Evolutionary conservation across 495 filamentous ascomycete genomes (phyloP), one percentile per base, ranked within the genome.

Genomic region (Staphylotrichum tortipilum): DNA sequence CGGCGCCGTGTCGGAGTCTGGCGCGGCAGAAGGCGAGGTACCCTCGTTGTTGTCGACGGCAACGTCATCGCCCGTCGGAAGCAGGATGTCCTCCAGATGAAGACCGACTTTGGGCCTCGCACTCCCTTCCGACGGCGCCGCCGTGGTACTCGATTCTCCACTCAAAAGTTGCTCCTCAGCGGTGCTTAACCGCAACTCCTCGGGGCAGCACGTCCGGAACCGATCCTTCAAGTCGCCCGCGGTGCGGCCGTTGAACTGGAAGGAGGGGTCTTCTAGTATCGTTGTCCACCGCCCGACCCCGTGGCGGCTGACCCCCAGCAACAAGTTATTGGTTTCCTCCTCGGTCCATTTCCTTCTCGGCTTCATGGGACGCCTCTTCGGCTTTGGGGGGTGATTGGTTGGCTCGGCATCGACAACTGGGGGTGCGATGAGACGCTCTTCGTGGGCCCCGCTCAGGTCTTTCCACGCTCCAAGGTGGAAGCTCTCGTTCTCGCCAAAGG

Each of bases 251-350:
- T 89, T 82, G 67, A 95, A 95, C 15, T 69, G 72, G 56, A 86
- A 84, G 22, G 82, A 80, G 1, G 80, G 69, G 50, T 89, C 82
- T 10, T 84, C 75, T n/a, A 92, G 64, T 14, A 95, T 94, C 36
- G 79, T 79, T 31, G 84, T 92, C 89, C 89, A 95, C 60, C 81
- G 88, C 17, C 89, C 89, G 45, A 94, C 83, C 0, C 89, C 89
- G 63, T 89, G 86, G 50, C 82, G 84, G 34, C 80, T 74, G 15
- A 94, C 88, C 2, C 88, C 89, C 46, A 81, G 73, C 23, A 94
- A 64, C 10, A 95, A 68, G 45, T 84, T 76, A 21, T 81, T 79
- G 2, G 88, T 94, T 61, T 95, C 89, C 57, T 89, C 81, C 43
- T 92, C 83, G 0, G 82, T 83, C 89, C 89, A 95, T 55, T 80